These are phyloP conservation scores for Graphilbum fragrans DNA, from an alignment of 2,329 filamentous ascomycete genomes.

Conservation along the genomic window DNA sequence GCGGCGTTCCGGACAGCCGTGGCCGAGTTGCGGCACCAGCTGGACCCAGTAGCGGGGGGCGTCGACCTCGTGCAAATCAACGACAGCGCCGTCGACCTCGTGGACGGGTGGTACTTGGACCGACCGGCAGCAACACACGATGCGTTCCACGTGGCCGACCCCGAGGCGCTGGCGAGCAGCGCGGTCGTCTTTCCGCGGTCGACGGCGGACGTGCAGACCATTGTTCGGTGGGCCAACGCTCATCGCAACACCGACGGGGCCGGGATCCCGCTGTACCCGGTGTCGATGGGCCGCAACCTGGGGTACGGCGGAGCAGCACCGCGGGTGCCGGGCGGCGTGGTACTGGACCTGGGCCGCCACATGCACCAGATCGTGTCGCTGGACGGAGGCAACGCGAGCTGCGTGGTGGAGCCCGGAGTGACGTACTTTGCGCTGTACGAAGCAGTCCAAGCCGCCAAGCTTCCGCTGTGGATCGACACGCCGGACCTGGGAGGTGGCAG, in stretches of 20 bases:
- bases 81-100: constrained; percentile 16
- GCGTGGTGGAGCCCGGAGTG: constrained; percentile 42
- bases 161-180: constrained; percentile 28
- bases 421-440: constrained; percentile 38
- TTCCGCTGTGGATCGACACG: constrained; percentile 29
- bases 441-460: constrained; percentile 23
- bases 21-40: constrained; percentile 15
- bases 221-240: constrained; percentile 25
- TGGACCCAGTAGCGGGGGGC: constrained; percentile 14
- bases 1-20: constrained; percentile 17
- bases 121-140: constrained; percentile 24
- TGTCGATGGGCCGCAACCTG: constrained; percentile 35
- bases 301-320: constrained; percentile 40
- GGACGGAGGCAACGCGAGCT: constrained; percentile 33
- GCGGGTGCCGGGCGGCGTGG: constrained; percentile 35
- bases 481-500: constrained; percentile 28
- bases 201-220: constrained; percentile 31
- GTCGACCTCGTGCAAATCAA: constrained; percentile 19
- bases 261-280: constrained; percentile 33
- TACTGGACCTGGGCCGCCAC: constrained; percentile 36
- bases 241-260: neutral
- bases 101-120: constrained; percentile 22
- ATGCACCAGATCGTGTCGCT: constrained; percentile 42
- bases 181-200: constrained; percentile 29
- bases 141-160: constrained; percentile 26